phyloP scores from a whole-genome alignment of 345 rosid genomes.

The Lumnitzera racemosa region DNA sequence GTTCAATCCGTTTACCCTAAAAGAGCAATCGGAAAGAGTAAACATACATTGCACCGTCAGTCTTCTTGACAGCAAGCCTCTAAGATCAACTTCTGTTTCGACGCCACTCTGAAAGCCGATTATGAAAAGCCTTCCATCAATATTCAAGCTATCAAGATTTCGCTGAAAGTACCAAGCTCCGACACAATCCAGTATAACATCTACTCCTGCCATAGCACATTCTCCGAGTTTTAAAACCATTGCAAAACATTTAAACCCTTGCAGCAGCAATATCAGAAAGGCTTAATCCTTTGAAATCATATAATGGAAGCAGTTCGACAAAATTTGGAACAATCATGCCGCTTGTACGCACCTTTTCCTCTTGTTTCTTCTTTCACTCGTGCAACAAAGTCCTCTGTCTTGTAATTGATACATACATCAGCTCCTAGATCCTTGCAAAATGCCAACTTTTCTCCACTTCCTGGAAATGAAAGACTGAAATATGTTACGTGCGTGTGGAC shows the following conservation, averaged over 20 bases:
- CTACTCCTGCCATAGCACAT: constrained; percentile 37
- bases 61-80: constrained; percentile 54
- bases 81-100: constrained; percentile 47
- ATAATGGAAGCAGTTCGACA: no score
- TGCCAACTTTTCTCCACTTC: constrained; percentile 69
- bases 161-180: constrained; percentile 82
- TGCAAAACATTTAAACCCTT: no score
- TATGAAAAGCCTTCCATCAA: constrained; percentile 81
- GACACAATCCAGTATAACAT: constrained; percentile 74
- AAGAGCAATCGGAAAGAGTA: no score
- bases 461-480: constrained; percentile 23
- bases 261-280: no score
- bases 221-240: no score
- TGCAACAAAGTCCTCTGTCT: constrained; percentile 78
- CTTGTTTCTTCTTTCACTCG: constrained; percentile 73
- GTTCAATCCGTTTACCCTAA: no score
- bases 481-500: background rate
- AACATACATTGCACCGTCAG: constrained; percentile 75
- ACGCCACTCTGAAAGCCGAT: constrained; percentile 71
- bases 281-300: no score
- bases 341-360: constrained; percentile 51
- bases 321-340: no score
- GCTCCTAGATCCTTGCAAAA: constrained; percentile 86
- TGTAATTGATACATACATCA: constrained; percentile 86
- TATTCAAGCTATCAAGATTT: constrained; percentile 69